Percentiles rank a stretch among this genome's conserved stretches.
These are phyloP conservation scores for Paraconiothyrium brasiliense DNA, from an alignment of 2,329 filamentous ascomycete species.

Conservation along the genomic window DNA sequence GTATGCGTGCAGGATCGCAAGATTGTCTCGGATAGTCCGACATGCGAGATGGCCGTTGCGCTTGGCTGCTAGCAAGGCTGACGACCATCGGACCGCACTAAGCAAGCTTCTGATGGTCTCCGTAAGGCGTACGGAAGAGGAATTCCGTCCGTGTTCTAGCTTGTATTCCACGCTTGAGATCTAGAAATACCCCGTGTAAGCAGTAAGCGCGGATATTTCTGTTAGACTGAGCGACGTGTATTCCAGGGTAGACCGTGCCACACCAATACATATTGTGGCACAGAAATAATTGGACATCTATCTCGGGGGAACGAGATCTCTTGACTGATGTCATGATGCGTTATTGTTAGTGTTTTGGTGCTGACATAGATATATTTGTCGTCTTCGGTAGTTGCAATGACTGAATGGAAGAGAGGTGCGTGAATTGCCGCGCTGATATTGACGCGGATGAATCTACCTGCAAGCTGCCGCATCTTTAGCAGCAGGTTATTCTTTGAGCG, in stretches of 20 bases:
- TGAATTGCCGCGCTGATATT: background rate
- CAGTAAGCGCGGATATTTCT: constrained; percentile 1
- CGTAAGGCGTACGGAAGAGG: constrained; percentile 9
- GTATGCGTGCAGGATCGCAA: too few relatives aligned
- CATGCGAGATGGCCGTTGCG: too few relatives aligned
- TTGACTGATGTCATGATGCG: background rate
- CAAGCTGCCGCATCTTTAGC: background rate
- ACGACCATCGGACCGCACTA: background rate
- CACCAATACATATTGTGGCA: background rate
- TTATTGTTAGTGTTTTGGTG: background rate
- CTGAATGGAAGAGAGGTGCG: background rate
- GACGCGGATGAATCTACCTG: background rate
- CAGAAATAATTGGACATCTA: background rate
- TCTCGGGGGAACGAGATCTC: background rate
- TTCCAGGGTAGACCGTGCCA: constrained; percentile 1
- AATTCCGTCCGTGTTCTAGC: constrained; percentile 8
- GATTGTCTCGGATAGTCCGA: too few relatives aligned
- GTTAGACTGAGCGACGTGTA: background rate
- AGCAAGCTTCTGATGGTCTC: constrained; percentile 1
- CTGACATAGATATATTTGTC: background rate
- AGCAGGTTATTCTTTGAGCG: background rate
- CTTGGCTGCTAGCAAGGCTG: background rate
- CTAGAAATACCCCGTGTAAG: constrained; percentile 10
- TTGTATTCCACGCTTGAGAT: background rate
- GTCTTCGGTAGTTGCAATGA: background rate